Conservation (phyloP, 352 stramenopile species). For the Globisporangium echinulatum region DNA sequence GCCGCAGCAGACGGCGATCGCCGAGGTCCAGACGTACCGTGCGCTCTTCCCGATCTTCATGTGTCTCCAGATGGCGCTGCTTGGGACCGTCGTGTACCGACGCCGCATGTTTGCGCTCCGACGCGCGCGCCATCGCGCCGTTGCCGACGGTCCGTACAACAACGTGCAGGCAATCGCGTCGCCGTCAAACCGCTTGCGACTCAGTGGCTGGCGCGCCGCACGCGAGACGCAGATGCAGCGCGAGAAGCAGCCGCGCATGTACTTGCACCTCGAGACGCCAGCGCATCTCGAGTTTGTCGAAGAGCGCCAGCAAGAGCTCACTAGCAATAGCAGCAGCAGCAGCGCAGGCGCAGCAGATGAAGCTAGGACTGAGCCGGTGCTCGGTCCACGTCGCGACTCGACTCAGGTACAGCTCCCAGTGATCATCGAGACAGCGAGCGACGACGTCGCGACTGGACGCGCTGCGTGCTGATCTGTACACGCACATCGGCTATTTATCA, state of each 20-base stretch:
- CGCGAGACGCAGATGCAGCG: conserved; percentile 48
- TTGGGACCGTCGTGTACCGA: conserved; percentile 55
- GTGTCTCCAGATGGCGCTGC: conserved; percentile 50
- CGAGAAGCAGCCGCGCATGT: conserved; percentile 44
- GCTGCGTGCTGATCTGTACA: too few species aligned
- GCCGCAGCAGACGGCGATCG: conserved; percentile 10
- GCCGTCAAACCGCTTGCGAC: conserved; percentile 53
- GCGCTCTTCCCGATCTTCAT: conserved; percentile 66
- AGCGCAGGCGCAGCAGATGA: too few species aligned
- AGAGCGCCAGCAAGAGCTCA: conserved; percentile 4
- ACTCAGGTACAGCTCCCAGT: too few species aligned
- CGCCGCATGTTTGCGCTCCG: conserved; percentile 31
- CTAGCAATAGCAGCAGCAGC: not conserved
- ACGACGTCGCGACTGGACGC: too few species aligned
- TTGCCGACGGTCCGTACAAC: conserved; percentile 55
- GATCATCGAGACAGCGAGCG: too few species aligned
- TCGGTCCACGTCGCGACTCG: too few species aligned
- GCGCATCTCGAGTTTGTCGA: conserved; percentile 8
- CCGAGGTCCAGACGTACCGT: conserved; percentile 32
- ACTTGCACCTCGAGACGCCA: conserved; percentile 30
- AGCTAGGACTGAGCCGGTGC: too few species aligned
- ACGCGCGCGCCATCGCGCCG: conserved; percentile 9
- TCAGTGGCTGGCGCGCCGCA: conserved; percentile 54
- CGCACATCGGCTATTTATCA: too few species aligned
- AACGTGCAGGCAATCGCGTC: conserved; percentile 63